Base-by-base conservation (phyloP, 148 eudicot genomes). In the Arctostaphylos glauca region DNA sequence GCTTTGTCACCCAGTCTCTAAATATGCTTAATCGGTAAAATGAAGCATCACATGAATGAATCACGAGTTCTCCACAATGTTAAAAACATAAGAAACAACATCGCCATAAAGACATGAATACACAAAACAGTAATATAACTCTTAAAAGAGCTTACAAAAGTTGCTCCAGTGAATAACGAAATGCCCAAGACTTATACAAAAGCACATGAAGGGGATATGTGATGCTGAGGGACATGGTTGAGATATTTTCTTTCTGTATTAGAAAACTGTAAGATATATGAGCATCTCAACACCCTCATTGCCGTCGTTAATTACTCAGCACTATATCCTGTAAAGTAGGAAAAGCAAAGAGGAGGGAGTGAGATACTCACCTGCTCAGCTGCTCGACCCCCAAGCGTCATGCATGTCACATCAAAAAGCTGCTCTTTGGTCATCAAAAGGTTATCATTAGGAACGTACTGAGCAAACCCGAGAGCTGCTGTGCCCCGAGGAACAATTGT, bases 401-500 rank as follows among this genome's bases (percentile, higher is more conserved):
- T 96, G 91, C 99, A 94, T 21, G 99, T 94, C 88, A 92, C 79
- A 85, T 96, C 99, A 87, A 96, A 92, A 31, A 96, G 95, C 87
- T 96, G 99, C 86, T 96, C 98, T 88, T 96, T 96, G 38, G 99
- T 96, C 95, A 93, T 91, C 76, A 96, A 89, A 80, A 96, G 97
- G 84, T 96, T 96, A 80, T 96, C 98, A 81, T 90, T 94, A 6
- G 99, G 99, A 84, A 96, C 96, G 80, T 96, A 94, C 79, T 96
- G 99, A 21, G 99, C 99, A 83, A 96, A 96, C 21, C 99, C 99
- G 72, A 96, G 91, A 58, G 98, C 98, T 52, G 99, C 96, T 54
- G 99, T 92, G 58, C 99, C 99, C 81, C 98, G 99, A 14, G 99
- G 99, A 85, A 96, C 99, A 79, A 94, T 96, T 50, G 98, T 94